Evolutionary conservation across 768 basidiomycete species (phyloP), one percentile per base, ranked within the genome.

Genomic region (Leccinellum albellum): DNA sequence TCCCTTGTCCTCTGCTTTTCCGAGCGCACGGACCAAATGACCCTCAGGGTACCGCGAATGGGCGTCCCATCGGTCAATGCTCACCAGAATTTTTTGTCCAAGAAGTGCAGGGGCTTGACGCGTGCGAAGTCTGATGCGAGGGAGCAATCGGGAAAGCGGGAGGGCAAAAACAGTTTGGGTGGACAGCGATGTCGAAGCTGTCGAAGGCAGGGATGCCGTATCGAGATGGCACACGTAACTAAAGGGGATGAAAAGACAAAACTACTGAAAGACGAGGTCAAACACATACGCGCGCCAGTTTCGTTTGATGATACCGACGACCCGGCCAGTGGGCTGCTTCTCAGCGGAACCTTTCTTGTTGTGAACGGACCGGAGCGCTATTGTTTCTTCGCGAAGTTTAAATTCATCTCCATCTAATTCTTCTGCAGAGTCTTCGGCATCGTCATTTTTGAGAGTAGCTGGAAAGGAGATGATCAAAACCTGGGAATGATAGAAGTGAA

Each of bases 201-300:
- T 82, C 5, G 90, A 89, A 0, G 89, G 87, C 31, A 98, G 81
- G 1, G 96, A 95, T 0, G 89, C 84, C 59, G 86, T 83, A 71
- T 98, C 97, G 49, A 99, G 86, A 70, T 98, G 96, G 72, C 95
- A 98, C 32, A 99, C 96, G 66, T 92, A 93, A 42, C 91, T 93
- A 65, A 20, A n/a, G n/a, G n/a, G n/a, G n/a, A n/a, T n/a, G n/a
- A 98, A 89, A 5, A 98, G 8, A 20, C 3, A 9, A 40, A 26
- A 57, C 21, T 1, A 17, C 6, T 29, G 1, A 4, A 44, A 49
- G 9, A 14, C 3, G 14, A n/a, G 20, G 35, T 12, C 2, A 45
- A 51, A 31, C 13, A 82, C 90, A 61, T 73, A 94, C 84, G 95
- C 87, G 66, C 95, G 77, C 96, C 96, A 99, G 65, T 95, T 95